Base-by-base conservation (phyloP, 2,329 filamentous ascomycete genomes). In the Stachybotrys chartarum region DNA sequence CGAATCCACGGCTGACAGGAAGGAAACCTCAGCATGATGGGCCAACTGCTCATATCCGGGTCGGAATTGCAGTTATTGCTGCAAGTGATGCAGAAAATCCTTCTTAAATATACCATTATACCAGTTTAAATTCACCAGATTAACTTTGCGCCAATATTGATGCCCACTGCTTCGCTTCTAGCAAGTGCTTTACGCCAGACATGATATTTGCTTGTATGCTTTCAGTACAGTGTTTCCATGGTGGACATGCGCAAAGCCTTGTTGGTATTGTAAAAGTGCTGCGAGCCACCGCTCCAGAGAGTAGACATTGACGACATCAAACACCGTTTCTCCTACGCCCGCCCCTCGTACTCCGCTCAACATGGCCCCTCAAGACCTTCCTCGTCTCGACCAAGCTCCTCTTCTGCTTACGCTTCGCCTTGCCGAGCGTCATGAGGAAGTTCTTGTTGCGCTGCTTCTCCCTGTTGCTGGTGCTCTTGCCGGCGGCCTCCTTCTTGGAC, bases 391-490 rank as follows among this genome's bases (percentile, higher is more conserved):
- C 84, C 72, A 99, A 76, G 82, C 91, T 96, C 67, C 92, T 83
- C 86, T 97, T 97, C 67, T 94, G 88, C 80, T 97, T 99, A 62
- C 82, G 83, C 80, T 94, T 95, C 11, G 94, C 94, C 79, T 99
- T 97, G 57, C 93, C 90, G 57, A 99, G 75, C 45, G 93, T 97
- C 94, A 99, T 99, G 65, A 99, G 70, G 75, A 99, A 96, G 73
- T 99, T 99, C 88, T 99, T 99, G 81, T 90, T 91, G 63, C 93
- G 80, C 47, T 89, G 85, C 83, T 99, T 99, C 78, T 99, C 94
- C 76, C 89, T 90, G 75, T 99, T 99, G 61, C 93, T 97, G 44
- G 91, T 92, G 70, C 90, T 96, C 85, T 97, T 97, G 66, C 94
- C 94, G 74, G 91, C 84, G 2, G 85, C 81, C 65, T 87, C 84